Evolutionary conservation across 768 basidiomycete species (phyloP).

Genomic region (Tulasnella sp.): DNA sequence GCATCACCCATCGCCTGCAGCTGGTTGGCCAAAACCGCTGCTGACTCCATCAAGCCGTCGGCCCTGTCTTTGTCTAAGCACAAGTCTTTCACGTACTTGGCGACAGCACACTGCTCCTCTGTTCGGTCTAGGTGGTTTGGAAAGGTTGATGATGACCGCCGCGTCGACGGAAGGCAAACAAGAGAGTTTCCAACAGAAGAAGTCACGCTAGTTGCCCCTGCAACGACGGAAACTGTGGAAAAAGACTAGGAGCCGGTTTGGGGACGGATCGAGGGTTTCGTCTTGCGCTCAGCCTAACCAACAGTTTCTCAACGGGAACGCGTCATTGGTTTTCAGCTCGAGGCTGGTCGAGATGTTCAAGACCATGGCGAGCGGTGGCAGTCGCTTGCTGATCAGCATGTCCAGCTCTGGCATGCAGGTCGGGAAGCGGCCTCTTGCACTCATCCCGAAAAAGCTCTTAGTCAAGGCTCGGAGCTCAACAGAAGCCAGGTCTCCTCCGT

Average conservation of each 20-base stretch:
- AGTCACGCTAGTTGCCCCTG: neutral
- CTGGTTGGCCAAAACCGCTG: neutral
- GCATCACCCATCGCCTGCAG: no score
- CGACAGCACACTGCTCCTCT: neutral
- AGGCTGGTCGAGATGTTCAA: neutral
- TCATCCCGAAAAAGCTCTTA: neutral
- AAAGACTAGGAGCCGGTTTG: neutral
- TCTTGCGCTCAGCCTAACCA: neutral
- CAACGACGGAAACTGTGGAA: neutral
- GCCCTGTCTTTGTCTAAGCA: neutral
- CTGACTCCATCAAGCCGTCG: neutral
- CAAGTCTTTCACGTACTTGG: conserved; percentile 5
- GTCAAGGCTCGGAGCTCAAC: neutral
- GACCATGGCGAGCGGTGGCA: neutral
- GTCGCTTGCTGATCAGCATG: neutral
- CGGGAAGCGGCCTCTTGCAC: neutral
- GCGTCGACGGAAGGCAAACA: neutral
- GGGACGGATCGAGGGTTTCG: neutral
- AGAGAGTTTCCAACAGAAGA: neutral
- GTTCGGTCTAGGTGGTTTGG: conserved; percentile 8
- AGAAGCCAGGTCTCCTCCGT: conserved; percentile 36
- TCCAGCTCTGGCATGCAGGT: neutral
- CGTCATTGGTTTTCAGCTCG: neutral
- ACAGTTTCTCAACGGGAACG: neutral
- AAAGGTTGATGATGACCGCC: neutral